phyloP scores from a whole-genome alignment of 768 basidiomycete species.

The Kwoniella europaea region DNA sequence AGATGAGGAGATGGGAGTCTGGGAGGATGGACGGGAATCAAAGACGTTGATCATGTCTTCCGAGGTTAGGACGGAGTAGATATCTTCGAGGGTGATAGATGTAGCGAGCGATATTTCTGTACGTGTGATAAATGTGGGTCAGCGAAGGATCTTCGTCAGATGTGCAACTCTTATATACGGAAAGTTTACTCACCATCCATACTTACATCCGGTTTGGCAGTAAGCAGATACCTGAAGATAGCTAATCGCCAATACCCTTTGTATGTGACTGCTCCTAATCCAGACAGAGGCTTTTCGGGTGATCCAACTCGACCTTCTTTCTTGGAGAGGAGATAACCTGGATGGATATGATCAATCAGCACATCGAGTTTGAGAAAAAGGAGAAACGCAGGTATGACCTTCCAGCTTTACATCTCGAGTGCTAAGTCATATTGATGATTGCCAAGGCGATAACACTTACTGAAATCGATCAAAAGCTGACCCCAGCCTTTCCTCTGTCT shows the following conservation, averaged over 20 bases:
- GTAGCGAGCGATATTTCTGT: slow-evolving; percentile 80
- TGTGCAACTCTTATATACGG: background rate
- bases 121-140: background rate
- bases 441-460: slow-evolving; percentile 63
- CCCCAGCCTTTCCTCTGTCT: slow-evolving; percentile 96
- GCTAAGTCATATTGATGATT: too few species aligned
- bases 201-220: slow-evolving; percentile 66
- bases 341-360: background rate
- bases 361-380: background rate
- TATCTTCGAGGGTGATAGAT: slow-evolving; percentile 88
- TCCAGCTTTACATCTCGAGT: too few species aligned
- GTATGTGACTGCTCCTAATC: slow-evolving; percentile 90
- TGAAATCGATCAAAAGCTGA: slow-evolving; percentile 95
- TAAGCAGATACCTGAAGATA: slow-evolving; percentile 76
- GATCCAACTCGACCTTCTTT: slow-evolving; percentile 89
- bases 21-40: slow-evolving; percentile 22
- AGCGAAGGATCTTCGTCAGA: too few species aligned
- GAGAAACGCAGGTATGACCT: too few species aligned
- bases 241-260: slow-evolving; percentile 91
- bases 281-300: slow-evolving; percentile 94
- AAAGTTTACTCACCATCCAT: slow-evolving; percentile 70
- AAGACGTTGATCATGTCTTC: slow-evolving; percentile 71
- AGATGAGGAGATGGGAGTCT: slow-evolving; percentile 21
- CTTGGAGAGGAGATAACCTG: slow-evolving; percentile 94
- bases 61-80: slow-evolving; percentile 72